Percentiles rank a stretch among this genome's conserved stretches.
Evolutionary conservation across 2,329 filamentous ascomycete species (phyloP).

Genomic region (Zarea fungicola): DNA sequence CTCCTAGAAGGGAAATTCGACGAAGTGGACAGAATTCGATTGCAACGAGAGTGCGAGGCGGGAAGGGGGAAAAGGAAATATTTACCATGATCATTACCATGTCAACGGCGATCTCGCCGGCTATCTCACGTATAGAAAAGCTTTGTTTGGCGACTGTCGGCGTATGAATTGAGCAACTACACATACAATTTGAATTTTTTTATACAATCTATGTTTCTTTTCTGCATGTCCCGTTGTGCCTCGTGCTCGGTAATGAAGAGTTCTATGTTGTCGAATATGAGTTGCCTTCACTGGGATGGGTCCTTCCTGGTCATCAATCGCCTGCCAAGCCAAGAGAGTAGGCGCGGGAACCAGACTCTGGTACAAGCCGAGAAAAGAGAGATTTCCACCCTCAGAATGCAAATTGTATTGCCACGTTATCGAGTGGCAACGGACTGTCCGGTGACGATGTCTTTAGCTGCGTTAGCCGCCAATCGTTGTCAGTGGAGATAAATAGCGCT

Average conservation of each 20-base stretch:
- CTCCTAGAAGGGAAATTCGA: neutral
- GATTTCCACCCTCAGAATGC: no score
- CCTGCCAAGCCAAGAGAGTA: constrained; percentile 1
- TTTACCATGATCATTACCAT: constrained; percentile 12
- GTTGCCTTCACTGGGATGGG: neutral
- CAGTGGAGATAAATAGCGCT: no score
- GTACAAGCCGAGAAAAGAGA: no score
- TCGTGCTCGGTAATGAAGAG: neutral
- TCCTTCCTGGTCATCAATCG: neutral
- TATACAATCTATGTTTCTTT: constrained; percentile 5
- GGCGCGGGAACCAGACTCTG: no score
- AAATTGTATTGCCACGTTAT: no score
- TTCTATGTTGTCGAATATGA: neutral
- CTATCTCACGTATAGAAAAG: constrained; percentile 14
- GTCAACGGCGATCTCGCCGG: constrained; percentile 7
- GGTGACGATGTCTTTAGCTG: no score
- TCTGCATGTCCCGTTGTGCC: neutral
- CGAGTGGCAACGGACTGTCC: no score
- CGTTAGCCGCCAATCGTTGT: no score
- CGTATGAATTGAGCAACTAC: constrained; percentile 11
- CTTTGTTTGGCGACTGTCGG: constrained; percentile 9
- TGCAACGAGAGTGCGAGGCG: neutral
- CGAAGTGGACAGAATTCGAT: neutral
- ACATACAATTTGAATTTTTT: constrained; percentile 6
- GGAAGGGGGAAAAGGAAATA: neutral